These are phyloP conservation scores for Macrolepiota albuminosa DNA, from an alignment of 768 basidiomycete genomes.

Conservation along the genomic window DNA sequence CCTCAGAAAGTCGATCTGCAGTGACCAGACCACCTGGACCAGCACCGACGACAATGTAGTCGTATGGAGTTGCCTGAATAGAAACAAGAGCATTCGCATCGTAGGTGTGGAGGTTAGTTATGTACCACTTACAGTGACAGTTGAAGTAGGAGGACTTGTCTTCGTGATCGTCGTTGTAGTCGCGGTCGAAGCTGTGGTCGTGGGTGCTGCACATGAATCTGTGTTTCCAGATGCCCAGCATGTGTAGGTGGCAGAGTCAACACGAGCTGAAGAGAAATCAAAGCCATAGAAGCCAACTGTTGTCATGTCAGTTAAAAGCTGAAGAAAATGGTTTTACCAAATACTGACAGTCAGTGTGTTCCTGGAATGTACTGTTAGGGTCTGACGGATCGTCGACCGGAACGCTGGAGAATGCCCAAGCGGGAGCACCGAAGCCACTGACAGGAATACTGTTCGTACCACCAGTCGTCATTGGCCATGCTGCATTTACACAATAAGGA, in stretches of 20 bases:
- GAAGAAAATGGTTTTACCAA: not conserved
- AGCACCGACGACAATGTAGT: constrained; percentile 54
- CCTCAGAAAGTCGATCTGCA: constrained; percentile 55
- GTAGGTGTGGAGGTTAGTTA: not conserved
- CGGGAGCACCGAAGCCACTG: constrained; percentile 33
- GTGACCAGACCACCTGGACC: constrained; percentile 56
- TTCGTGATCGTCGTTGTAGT: constrained; percentile 30
- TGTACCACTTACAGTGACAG: constrained; percentile 16
- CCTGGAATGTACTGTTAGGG: constrained; percentile 44
- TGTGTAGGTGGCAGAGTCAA: constrained; percentile 39
- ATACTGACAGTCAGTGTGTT: constrained; percentile 55
- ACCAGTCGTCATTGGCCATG: constrained; percentile 35
- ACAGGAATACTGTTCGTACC: constrained; percentile 35
- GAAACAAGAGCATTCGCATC: not conserved
- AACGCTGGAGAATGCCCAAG: constrained; percentile 44
- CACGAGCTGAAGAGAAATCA: constrained; percentile 42
- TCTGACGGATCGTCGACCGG: constrained; percentile 46
- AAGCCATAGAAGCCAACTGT: constrained; percentile 59
- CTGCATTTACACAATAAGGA: constrained; percentile 6
- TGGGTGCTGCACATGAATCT: constrained; percentile 26
- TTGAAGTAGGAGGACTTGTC: constrained; percentile 25
- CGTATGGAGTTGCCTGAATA: constrained; percentile 38
- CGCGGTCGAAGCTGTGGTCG: constrained; percentile 25
- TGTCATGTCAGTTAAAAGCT: not conserved
- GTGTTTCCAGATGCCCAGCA: constrained; percentile 46